Percentiles rank a stretch among this genome's conserved stretches.
phyloP scores from a whole-genome alignment of 164 flowering plant genomes.

The Annona cherimola region DNA sequence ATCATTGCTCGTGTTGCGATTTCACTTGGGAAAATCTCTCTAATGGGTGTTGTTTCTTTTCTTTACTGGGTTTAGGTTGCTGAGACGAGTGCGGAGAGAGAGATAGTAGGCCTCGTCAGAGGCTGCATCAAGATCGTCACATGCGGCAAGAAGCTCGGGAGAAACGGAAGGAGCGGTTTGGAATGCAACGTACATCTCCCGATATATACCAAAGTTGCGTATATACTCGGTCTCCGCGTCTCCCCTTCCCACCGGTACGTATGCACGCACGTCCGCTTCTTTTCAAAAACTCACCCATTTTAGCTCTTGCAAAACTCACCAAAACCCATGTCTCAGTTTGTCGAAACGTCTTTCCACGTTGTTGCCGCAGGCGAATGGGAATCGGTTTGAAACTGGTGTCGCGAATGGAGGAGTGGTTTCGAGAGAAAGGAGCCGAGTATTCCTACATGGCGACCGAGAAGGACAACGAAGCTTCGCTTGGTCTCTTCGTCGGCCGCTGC shows the following conservation, averaged over 20 bases:
- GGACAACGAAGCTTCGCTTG: constrained; percentile 74
- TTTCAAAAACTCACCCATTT: not conserved
- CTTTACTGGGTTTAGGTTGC: constrained; percentile 43
- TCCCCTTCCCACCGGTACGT: constrained; percentile 76
- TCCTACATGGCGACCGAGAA: constrained; percentile 89
- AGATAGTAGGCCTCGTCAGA: constrained; percentile 74
- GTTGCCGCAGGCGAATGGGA: constrained; percentile 63
- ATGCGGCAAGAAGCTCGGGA: constrained; percentile 56
- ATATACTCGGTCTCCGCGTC: constrained; percentile 91
- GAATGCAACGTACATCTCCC: constrained; percentile 29
- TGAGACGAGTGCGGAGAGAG: constrained; percentile 31
- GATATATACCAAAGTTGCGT: constrained; percentile 73
- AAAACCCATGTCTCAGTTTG: not conserved
- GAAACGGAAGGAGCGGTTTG: constrained; percentile 22
- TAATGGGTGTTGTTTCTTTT: not conserved
- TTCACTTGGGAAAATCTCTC: not conserved
- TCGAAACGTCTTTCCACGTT: not conserved
- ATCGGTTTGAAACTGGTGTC: constrained; percentile 65
- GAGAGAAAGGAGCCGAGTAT: constrained; percentile 77
- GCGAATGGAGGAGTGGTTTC: constrained; percentile 72
- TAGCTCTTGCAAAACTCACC: not conserved
- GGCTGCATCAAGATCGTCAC: constrained; percentile 96
- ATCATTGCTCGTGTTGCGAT: not conserved
- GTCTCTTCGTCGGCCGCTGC: constrained; percentile 67
- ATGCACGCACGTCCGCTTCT: not conserved